Conservation (phyloP, 2,329 filamentous ascomycete species). For the Juglanconis juglandina region DNA sequence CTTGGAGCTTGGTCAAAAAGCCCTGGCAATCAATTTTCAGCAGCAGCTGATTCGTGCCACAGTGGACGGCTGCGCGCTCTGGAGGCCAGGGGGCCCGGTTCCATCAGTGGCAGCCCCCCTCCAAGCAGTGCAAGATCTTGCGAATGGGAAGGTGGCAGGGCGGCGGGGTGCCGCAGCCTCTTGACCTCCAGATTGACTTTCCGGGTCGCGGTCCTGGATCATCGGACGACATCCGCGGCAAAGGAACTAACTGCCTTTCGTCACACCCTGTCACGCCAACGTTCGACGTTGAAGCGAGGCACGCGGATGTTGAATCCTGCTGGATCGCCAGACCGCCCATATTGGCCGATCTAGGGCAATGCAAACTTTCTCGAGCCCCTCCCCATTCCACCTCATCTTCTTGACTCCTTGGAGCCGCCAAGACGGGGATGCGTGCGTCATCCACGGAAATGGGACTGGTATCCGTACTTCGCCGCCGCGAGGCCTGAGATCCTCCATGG, state of each 20-base stretch:
- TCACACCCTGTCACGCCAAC: slow-evolving; percentile 5
- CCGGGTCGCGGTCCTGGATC: background rate
- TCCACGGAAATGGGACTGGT: background rate
- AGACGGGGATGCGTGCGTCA: slow-evolving; percentile 4
- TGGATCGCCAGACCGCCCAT: slow-evolving; percentile 1
- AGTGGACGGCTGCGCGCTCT: background rate
- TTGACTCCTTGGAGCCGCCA: background rate
- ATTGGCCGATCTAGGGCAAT: slow-evolving; percentile 7
- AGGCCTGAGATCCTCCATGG: background rate
- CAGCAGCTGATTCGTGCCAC: slow-evolving; percentile 16
- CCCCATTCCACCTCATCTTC: background rate
- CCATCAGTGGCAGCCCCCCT: background rate
- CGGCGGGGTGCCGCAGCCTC: slow-evolving; percentile 13
- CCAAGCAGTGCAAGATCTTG: background rate
- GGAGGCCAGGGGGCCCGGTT: background rate
- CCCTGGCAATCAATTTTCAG: background rate
- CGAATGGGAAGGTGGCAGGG: background rate
- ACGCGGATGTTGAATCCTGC: slow-evolving; percentile 8
- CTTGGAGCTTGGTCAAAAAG: background rate
- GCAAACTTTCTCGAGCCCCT: slow-evolving; percentile 3
- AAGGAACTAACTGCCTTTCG: background rate
- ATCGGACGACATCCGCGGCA: slow-evolving; percentile 18
- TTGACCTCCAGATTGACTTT: background rate
- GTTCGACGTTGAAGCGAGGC: slow-evolving; percentile 3
- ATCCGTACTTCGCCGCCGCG: slow-evolving; percentile 5